Conservation (phyloP, 2,329 filamentous ascomycete species). For the Coleophoma cylindrospora region DNA sequence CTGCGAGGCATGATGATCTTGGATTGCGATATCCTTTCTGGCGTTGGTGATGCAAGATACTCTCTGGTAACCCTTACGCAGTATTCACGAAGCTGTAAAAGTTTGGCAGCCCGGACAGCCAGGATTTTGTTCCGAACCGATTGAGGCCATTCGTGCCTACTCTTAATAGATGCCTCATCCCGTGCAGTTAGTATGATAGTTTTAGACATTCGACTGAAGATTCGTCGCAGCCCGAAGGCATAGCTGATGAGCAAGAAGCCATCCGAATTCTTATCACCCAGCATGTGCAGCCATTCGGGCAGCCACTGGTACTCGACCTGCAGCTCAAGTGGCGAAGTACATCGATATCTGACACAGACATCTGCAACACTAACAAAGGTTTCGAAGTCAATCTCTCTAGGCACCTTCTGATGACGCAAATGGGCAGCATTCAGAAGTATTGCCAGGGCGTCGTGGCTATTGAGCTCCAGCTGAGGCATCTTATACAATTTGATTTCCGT, state of each 20-base stretch:
- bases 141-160: constrained; percentile 38
- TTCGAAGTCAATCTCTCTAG: constrained; percentile 39
- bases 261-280: constrained; percentile 40
- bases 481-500: constrained; percentile 41
- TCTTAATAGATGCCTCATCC: constrained; percentile 36
- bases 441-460: constrained; percentile 35
- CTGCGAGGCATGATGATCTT: constrained; percentile 16
- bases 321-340: constrained; percentile 45
- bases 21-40: constrained; percentile 7
- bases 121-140: constrained; percentile 43
- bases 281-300: constrained; percentile 44
- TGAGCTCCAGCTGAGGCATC: constrained; percentile 46
- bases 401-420: constrained; percentile 40
- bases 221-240: constrained; percentile 41
- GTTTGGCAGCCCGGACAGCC: constrained; percentile 42
- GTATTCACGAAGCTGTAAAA: constrained; percentile 43
- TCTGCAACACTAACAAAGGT: constrained; percentile 48
- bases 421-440: constrained; percentile 47
- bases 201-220: constrained; percentile 46
- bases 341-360: constrained; percentile 43
- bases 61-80: constrained; percentile 40
- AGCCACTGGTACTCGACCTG: constrained; percentile 47
- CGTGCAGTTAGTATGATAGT: constrained; percentile 40
- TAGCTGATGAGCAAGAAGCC: constrained; percentile 48
- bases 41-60: constrained; percentile 31